phyloP scores from a whole-genome alignment of 495 filamentous ascomycete genomes.

The Xylaria sp. region DNA sequence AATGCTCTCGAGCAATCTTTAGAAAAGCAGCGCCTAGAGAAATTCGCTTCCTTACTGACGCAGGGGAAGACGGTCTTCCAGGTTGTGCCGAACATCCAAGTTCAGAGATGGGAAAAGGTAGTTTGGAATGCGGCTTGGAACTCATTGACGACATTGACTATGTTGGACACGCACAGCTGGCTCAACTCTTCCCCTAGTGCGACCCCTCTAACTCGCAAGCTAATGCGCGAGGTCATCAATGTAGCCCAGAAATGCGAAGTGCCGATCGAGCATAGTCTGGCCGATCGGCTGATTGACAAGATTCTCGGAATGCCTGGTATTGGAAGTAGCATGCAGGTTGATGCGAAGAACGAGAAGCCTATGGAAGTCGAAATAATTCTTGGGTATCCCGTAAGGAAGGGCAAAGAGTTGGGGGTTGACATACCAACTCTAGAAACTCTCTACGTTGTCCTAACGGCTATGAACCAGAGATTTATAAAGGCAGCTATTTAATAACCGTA shows the following conservation, averaged over 20 bases:
- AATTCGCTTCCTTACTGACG: conserved; percentile 48
- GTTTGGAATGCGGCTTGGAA: conserved; percentile 65
- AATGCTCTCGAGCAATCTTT: neutral
- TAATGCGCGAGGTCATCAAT: conserved; percentile 60
- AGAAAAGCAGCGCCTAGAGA: conserved; percentile 45
- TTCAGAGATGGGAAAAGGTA: conserved; percentile 60
- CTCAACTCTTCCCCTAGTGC: conserved; percentile 51
- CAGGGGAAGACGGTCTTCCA: conserved; percentile 50
- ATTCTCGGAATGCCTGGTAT: conserved; percentile 52
- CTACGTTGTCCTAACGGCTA: conserved; percentile 51
- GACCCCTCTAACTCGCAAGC: conserved; percentile 46
- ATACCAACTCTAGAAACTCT: conserved; percentile 57
- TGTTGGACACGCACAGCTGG: conserved; percentile 58
- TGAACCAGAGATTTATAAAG: conserved; percentile 40
- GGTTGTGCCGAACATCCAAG: conserved; percentile 53
- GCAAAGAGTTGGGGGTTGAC: conserved; percentile 55
- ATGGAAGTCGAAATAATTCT: conserved; percentile 66
- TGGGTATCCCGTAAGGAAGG: conserved; percentile 58
- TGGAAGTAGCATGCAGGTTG: conserved; percentile 63
- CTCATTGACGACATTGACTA: conserved; percentile 57
- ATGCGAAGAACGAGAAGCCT: conserved; percentile 54
- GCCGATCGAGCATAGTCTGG: conserved; percentile 46
- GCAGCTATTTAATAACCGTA: neutral
- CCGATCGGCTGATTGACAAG: conserved; percentile 51
- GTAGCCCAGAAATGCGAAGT: conserved; percentile 55